Evolutionary conservation across 1,284 basidiomycete species (phyloP), one percentile per base, ranked within the genome.

Genomic region (Leccinum subrobustum): DNA sequence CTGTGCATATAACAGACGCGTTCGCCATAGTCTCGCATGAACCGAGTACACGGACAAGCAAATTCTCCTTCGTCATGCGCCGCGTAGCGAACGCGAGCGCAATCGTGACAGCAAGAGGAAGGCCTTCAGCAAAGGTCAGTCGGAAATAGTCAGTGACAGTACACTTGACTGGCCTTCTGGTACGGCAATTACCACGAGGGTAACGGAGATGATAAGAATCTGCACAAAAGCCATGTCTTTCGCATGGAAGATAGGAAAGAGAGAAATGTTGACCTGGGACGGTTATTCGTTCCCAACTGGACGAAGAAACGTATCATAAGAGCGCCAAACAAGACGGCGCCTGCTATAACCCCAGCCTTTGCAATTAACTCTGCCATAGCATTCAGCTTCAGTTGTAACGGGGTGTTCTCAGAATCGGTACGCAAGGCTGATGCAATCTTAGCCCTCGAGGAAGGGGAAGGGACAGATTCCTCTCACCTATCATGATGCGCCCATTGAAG

Each of bases 21-120:
- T 98, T 98, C 35, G 93, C 96, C 96, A 98, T 99, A 6, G 94
- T 98, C 80, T 98, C 96, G 76, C 96, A 99, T 27, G 94, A 95
- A 12, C 94, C 92, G 37, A 99, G 85, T 3, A 98, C 91, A 65
- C 96, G 94, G 18, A 99, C 96, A 53, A 99, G 87, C 0, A 99
- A 81, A 63, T 96, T 96, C 75, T 95, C 92, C 71, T 89, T 85
- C 18, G 95, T 94, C 96, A 99, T 99, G 29, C 96, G 88, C 72
- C 93, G 96, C 52, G 96, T 99, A 0, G 96, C 96, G 71, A 98
- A 98, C 0, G 96, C 94, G 25, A 99, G 82, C 0, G 97, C 96
- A 50, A 99, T 85, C 0, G 96, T 98, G 60, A 98, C 95, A 53
- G 97, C 97, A 55, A 99, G 83, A 12, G 96, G 96, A 9, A 99